Conservation (phyloP, 2,329 filamentous ascomycete genomes). For the Amphichorda felina region DNA sequence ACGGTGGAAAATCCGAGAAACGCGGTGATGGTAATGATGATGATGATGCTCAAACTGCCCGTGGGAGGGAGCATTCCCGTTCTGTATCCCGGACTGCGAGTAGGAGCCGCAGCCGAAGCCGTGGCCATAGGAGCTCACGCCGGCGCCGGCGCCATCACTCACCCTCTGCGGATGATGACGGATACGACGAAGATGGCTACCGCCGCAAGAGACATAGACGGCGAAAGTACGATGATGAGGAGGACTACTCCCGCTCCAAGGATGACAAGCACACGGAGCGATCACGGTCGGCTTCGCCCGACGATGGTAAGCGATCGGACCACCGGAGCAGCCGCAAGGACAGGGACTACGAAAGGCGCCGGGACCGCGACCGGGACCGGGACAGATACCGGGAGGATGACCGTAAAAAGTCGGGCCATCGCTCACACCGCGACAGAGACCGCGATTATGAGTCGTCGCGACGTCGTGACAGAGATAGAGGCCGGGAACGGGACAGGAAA, state of each 20-base stretch:
- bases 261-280: conserved; percentile 36
- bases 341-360: conserved; percentile 37
- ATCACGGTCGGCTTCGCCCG: conserved; percentile 54
- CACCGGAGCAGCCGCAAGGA: conserved; percentile 47
- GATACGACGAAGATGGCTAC: conserved; percentile 30
- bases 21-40: conserved; percentile 7
- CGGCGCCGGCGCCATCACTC: conserved; percentile 45
- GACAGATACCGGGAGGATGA: conserved; percentile 31
- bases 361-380: conserved; percentile 26
- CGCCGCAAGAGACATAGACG: conserved; percentile 39
- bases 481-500: conserved; percentile 18
- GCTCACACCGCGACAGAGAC: conserved; percentile 30
- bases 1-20: conserved; percentile 13
- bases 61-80: conserved; percentile 13
- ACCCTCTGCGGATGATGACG: conserved; percentile 33
- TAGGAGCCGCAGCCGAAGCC: conserved; percentile 23
- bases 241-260: conserved; percentile 24
- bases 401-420: conserved; percentile 24
- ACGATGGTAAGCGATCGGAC: conserved; percentile 41
- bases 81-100: conserved; percentile 15
- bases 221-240: conserved; percentile 35
- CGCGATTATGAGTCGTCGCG: conserved; percentile 20
- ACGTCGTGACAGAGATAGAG: conserved; percentile 22
- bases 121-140: conserved; percentile 32
- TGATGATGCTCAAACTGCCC: too few species aligned